Conservation (phyloP, 352 stramenopile genomes). For the Globisporangium cederbergense region DNA sequence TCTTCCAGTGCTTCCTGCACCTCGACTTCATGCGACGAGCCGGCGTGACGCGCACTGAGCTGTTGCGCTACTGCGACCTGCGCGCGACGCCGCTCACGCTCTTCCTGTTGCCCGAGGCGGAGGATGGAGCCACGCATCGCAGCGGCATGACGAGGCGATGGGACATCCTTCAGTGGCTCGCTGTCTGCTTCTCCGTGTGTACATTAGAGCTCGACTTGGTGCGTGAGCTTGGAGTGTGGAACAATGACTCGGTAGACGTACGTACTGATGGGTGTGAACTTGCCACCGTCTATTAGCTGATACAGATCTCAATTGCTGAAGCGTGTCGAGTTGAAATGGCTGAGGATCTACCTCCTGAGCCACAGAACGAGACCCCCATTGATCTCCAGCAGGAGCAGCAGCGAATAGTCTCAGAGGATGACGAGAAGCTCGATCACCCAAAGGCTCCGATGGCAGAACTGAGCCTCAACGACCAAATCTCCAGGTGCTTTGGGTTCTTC, state of each 20-base stretch:
- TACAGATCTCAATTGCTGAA: slow-evolving; percentile 23
- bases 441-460: not conserved
- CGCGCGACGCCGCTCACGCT: slow-evolving; percentile 26
- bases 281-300: slow-evolving; percentile 17
- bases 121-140: slow-evolving; percentile 31
- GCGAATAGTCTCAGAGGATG: not conserved
- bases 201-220: slow-evolving; percentile 35
- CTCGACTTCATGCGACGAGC: slow-evolving; percentile 57
- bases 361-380: not conserved
- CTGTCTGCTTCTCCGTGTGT: slow-evolving; percentile 56
- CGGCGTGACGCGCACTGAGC: slow-evolving; percentile 40
- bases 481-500: slow-evolving; percentile 42
- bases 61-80: slow-evolving; percentile 58
- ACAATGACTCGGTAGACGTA: not conserved
- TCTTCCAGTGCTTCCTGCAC: slow-evolving; percentile 62
- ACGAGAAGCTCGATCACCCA: too few species aligned
- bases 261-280: too few species aligned
- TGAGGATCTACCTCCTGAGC: not conserved
- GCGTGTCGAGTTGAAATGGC: slow-evolving; percentile 4
- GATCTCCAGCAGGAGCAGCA: not conserved
- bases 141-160: slow-evolving; percentile 33
- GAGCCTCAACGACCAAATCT: slow-evolving; percentile 28
- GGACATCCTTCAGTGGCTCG: slow-evolving; percentile 58
- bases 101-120: slow-evolving; percentile 34
- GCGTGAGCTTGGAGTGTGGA: not conserved